These are phyloP conservation scores for Begonia loranthoides DNA, from an alignment of 306 rosid genomes.

Conservation along the genomic window DNA sequence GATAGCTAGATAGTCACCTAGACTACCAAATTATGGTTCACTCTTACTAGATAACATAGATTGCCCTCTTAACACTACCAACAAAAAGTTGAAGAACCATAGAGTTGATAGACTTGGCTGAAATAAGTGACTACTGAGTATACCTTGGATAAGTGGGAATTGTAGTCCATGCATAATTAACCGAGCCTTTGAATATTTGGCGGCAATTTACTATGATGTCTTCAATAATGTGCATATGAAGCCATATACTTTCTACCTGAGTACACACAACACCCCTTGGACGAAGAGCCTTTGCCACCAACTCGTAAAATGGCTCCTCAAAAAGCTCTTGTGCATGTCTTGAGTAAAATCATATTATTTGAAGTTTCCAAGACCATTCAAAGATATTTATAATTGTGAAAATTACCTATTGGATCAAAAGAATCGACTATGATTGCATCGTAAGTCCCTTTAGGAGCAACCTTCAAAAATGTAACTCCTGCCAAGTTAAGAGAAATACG, in stretches of 20 bases:
- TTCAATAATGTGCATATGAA: slow-evolving; percentile 91
- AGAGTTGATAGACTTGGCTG: no score
- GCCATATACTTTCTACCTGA: slow-evolving; percentile 99
- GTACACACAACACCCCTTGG: slow-evolving; percentile 96
- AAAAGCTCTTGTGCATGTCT: slow-evolving; percentile 99
- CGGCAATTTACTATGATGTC: slow-evolving; percentile 74
- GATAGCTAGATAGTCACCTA: no score
- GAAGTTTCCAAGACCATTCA: no score
- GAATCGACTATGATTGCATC: slow-evolving; percentile 95
- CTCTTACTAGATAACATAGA: no score
- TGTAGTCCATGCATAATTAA: slow-evolving; percentile 95
- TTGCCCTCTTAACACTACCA: no score
- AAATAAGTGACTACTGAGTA: neutral
- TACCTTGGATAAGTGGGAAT: slow-evolving; percentile 99
- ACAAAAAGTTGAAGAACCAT: no score
- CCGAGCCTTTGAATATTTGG: slow-evolving; percentile 87
- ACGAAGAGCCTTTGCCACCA: slow-evolving; percentile 81
- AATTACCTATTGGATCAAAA: slow-evolving; percentile 86
- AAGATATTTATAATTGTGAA: neutral
- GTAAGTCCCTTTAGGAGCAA: slow-evolving; percentile 72
- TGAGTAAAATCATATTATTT: slow-evolving; percentile 9
- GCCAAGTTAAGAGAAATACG: slow-evolving; percentile 14
- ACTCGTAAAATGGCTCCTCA: slow-evolving; percentile 75
- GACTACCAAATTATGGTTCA: no score
- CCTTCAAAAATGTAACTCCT: slow-evolving; percentile 94